Base-by-base conservation (phyloP, 129 eudicot species). In the Kitagawia praeruptora region DNA sequence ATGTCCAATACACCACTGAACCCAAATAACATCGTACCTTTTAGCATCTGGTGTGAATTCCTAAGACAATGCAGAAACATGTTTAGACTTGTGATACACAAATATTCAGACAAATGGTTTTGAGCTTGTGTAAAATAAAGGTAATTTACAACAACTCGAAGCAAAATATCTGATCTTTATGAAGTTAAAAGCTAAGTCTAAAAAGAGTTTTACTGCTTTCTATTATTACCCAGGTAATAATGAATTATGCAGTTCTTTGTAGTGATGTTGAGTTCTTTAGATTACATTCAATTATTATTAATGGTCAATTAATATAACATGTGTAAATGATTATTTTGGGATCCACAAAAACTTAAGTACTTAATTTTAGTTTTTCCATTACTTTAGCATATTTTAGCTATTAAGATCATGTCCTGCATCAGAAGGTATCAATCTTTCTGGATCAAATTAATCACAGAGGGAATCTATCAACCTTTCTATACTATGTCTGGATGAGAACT, bases 1-100 rank as follows among this genome's bases (percentile, higher is more conserved):
- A 92, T 95, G 98, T 23, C 98, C 98, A 38, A 95, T 95, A 78
- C 98, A 95, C 98, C 98, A 95, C 84, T 95, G 98, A 40, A 95
- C 75, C 98, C 98, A 95, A 82, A 95, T 95, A 76, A 92, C 87
- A 80, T 95, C 94, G 56, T 95, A 92, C 83, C 98, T 90, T 86
- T 83, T 84, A 64, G 91, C 72, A 80, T 90, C 97, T 58, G 98
- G 98, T 77, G 91, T 90, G 71, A 95, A 95, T 80, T 95, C 98
- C 98, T 95, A 72, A 47, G 81, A 74, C 82, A 75, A 67, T 28
- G 38, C 13, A 19, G 18, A 9, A 42, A 63, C 67, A 44, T 9
- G 37, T n/a, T 64, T 8, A 77, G 37, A n/a, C 69, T 77, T 77
- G 4, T 11, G 5, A 73, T 39, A 18, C 9, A 38, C 4, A 41